These are phyloP conservation scores for Neurospora sp. DNA, from an alignment of 2,329 filamentous ascomycete genomes.

Conservation along the genomic window DNA sequence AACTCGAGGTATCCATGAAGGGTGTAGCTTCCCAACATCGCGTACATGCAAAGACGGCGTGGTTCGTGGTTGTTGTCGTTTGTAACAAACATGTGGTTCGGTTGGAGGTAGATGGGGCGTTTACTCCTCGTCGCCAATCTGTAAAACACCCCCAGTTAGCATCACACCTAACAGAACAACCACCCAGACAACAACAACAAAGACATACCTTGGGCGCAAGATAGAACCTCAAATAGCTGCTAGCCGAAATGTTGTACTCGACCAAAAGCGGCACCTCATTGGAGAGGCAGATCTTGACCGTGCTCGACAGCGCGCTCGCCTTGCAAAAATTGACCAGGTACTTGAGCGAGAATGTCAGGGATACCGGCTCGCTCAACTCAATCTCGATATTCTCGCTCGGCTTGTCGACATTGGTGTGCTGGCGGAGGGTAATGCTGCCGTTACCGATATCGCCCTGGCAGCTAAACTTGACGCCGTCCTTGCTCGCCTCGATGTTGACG, in stretches of 20 bases:
- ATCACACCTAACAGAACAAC: not conserved
- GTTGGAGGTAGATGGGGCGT: not conserved
- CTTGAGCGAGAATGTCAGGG: conserved; percentile 95
- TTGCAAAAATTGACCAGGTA: conserved; percentile 99
- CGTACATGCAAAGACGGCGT: not conserved
- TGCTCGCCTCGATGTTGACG: conserved; percentile 94
- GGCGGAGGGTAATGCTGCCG: conserved; percentile 83
- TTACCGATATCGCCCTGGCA: conserved; percentile 94
- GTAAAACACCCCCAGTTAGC: conserved; percentile 10
- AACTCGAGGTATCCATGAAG: not conserved
- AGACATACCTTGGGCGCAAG: conserved; percentile 83
- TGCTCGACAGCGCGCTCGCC: conserved; percentile 70
- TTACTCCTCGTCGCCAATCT: conserved; percentile 32
- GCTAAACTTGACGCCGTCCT: conserved; percentile 94
- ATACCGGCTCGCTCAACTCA: conserved; percentile 82
- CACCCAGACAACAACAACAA: not conserved
- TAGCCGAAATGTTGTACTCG: conserved; percentile 69
- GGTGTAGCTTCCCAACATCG: not conserved
- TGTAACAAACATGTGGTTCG: not conserved
- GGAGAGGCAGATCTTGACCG: conserved; percentile 87
- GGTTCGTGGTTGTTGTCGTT: not conserved
- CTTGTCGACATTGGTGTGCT: conserved; percentile 84
- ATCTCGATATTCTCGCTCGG: conserved; percentile 79
- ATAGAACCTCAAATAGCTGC: conserved; percentile 92
- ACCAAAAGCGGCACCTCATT: conserved; percentile 94